Percentiles rank a stretch among this genome's conserved stretches.
Evolutionary conservation across 2,329 filamentous ascomycete genomes (phyloP).

Genomic region (Chaetomium olivaceum): DNA sequence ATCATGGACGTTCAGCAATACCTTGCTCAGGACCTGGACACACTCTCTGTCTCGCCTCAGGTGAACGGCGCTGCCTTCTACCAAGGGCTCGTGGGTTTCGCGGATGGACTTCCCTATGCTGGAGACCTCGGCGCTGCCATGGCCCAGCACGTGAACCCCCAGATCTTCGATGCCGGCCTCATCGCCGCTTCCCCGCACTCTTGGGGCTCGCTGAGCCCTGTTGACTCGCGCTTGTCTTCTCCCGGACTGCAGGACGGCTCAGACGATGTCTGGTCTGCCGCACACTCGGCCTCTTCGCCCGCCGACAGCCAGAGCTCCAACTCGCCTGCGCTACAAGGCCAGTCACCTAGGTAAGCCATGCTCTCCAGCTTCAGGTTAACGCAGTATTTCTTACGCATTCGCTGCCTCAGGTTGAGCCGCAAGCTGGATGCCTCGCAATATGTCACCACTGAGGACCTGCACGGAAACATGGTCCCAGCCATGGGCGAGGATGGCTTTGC

Average conservation of each 20-base stretch:
- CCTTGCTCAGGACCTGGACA: slow-evolving; percentile 52
- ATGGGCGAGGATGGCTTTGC: slow-evolving; percentile 41
- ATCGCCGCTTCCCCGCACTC: slow-evolving; percentile 53
- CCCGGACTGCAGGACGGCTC: slow-evolving; percentile 51
- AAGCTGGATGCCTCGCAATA: slow-evolving; percentile 41
- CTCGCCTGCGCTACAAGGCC: slow-evolving; percentile 51
- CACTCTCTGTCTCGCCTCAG: slow-evolving; percentile 49
- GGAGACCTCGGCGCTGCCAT: slow-evolving; percentile 45
- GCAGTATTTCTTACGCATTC: slow-evolving; percentile 37
- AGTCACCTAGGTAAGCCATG: slow-evolving; percentile 55
- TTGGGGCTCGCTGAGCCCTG: slow-evolving; percentile 55
- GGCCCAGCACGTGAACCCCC: slow-evolving; percentile 56
- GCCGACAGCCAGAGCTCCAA: slow-evolving; percentile 48
- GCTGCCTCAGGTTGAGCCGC: slow-evolving; percentile 41
- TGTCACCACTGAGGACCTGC: slow-evolving; percentile 43
- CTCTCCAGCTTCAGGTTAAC: slow-evolving; percentile 23
- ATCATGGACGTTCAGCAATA: slow-evolving; percentile 54
- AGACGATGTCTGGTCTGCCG: slow-evolving; percentile 51
- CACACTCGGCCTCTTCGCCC: slow-evolving; percentile 45
- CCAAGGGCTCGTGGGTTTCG: slow-evolving; percentile 49
- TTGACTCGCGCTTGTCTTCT: slow-evolving; percentile 53
- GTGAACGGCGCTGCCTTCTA: slow-evolving; percentile 47
- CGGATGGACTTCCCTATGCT: slow-evolving; percentile 47
- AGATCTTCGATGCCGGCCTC: slow-evolving; percentile 55
- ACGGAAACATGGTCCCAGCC: slow-evolving; percentile 39